Evolutionary conservation across 345 rosid genomes (phyloP), one percentile per base, ranked within the genome.

Genomic region (Rhodomyrtus tomentosa): DNA sequence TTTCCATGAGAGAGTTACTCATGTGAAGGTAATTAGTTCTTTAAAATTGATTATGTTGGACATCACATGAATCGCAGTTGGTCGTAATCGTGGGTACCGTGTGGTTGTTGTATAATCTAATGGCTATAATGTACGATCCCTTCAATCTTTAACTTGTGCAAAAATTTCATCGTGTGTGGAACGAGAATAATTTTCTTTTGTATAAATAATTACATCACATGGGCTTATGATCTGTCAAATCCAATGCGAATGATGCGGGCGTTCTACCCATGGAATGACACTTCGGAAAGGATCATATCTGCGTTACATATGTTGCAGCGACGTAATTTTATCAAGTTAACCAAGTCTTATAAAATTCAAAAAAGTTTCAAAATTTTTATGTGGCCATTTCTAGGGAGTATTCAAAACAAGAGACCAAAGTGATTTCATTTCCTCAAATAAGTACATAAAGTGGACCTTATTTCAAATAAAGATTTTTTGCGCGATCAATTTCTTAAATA

Each of bases 71-170:
- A 62, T 18, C 12, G 10, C 3, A 3, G 11, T 32, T 32, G 76
- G 11, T 32, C 5, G 18, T 62, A 32, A 32, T 62, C 76, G 32
- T 32, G 76, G 24, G 6, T 62, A 5, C 6, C 1, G 6, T 32
- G 8, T 62, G 12, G 12, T 16, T 32, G 12, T 18, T 29, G 42
- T 2, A 32, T 29, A 62, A 32, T 62, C 8, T 29, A 29, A 62
- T 0, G 0, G 15, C 22, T 29, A 15, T 16, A 62, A 62, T 7
- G 1, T 62, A 3, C 0, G 38, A 1, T 32, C 1, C 0, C 42
- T 29, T 62, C 22, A 5, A 62, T 16, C 74, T 32, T 6, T 5
- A 62, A 16, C 3, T 29, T 62, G 0, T 32, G 12, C 42, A 7
- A 59, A 62, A 29, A 62, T 15, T 3, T 59, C 21, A 1, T 15